Base-by-base conservation (phyloP, 1,284 basidiomycete species). In the Polyporus tsugae region DNA sequence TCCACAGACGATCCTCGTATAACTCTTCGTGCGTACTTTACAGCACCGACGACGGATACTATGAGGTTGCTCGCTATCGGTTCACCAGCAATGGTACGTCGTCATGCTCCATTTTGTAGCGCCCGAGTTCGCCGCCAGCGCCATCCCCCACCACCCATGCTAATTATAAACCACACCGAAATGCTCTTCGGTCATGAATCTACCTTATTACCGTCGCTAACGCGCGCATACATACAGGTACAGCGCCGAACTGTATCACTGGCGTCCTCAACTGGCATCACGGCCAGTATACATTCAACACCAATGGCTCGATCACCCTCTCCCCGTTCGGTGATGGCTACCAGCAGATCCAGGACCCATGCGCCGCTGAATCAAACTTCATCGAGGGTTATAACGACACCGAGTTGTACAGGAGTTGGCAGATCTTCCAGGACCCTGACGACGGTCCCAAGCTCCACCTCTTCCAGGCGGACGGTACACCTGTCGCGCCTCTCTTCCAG, bases 271-370 rank as follows among this genome's bases (percentile, higher is more conserved):
- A 89, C 77, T 98, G 94, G 93, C 89, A 89, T 73, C 96, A 98
- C 79, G 96, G 96, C 25, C 89, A 80, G 38, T 96, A 92, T 80
- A 69, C 76, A 0, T 80, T 94, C 55, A 81, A 88, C 69, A 39
- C 82, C 65, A 96, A 97, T 78, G 94, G 94, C 13, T 95, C 94
- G 13, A 89, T 98, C 69, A 77, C 86, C 49, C 81, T 94, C 75
- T 82, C 77, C 2, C 93, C 95, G 2, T 87, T 93, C 72, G 86
- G 84, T 17, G 96, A 98, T 78, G 96, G 96, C 17, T 94, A 88
- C 80, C 94, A 97, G 78, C 95, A 96, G 82, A 87, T 97, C 60
- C 95, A 98, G 83, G 92, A 96, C 74, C 90, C 94, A 0, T 98
- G 96, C 77, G 92, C 91, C 1, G 92, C 95, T 4, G 83, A 87